Evolutionary conservation across 345 rosid species (phyloP), one percentile per base, ranked within the genome.

Genomic region (Citrus inodora): DNA sequence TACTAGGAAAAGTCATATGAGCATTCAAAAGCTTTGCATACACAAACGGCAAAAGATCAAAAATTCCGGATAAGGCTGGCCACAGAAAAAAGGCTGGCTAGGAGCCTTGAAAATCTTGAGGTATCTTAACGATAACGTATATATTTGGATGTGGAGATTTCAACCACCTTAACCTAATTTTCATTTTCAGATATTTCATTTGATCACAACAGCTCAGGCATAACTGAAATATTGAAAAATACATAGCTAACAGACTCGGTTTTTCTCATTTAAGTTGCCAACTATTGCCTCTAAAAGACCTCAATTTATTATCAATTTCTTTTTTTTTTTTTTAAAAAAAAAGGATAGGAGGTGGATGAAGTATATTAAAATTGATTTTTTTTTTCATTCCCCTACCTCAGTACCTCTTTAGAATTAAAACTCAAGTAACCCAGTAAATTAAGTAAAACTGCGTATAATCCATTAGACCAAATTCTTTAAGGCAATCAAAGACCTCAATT

Each of bases 91-190:
- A 16, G 19, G 28, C 55, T 1, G 19, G 28, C 55, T 1, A 16
- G 58, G 65, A 37, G 19, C 38, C 27, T 38, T 74, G 24, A 75
- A 79, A 66, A 35, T 61, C 3, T 82, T 76, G 87, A 83, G 82
- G 87, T 71, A 40, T 7, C 90, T 88, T 88, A 71, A 85, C 71
- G 93, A 74, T 88, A 80, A 89, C 83, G 87, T 55, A 3, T 46
- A 46, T 13, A 40, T 83, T n/a, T 6, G 80, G 87, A 87, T 79
- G 86, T 81, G 73, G 87, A 86, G 68, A 79, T 78, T 60, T 55
- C 75, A 89, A 78, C 90, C 74, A 84, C 80, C 38, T 74, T 72
- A 51, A 73, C 84, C 86, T 81, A 78, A 75, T 67, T n/a, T 53
- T 13, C 19, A 48, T 11, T 48, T 76, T 19, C 30, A n/a, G 78